These are phyloP conservation scores for Mortierella sp. DNA, from an alignment of 371 early-diverging fungal species.

Conservation along the genomic window DNA sequence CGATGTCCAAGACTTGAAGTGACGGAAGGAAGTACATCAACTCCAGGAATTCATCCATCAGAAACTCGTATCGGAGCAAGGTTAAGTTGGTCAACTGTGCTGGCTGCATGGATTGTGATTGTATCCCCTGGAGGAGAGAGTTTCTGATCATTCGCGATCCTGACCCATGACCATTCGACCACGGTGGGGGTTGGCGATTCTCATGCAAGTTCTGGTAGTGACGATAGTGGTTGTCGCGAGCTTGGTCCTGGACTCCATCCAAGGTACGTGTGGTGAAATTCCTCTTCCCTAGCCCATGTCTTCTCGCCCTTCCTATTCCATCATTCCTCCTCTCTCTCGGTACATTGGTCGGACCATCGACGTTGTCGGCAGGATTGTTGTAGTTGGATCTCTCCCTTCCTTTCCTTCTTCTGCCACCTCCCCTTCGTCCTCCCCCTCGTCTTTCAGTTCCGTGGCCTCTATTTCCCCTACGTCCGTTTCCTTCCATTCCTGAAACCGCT, in stretches of 20 bases:
- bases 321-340: not conserved
- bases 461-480: too few relatives aligned
- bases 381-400: not conserved
- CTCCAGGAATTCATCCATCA: conserved; percentile 27
- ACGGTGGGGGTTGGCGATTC: not conserved
- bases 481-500: not conserved
- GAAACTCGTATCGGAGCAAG: conserved; percentile 20
- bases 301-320: not conserved
- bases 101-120: conserved; percentile 8
- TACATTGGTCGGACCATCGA: not conserved
- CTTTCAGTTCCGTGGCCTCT: not conserved
- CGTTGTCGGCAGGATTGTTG: not conserved
- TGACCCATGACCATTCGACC: not conserved
- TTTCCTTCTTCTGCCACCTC: conserved; percentile 1
- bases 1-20: conserved; percentile 24
- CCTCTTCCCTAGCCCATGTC: not conserved
- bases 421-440: not conserved
- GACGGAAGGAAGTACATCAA: conserved; percentile 26
- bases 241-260: not conserved
- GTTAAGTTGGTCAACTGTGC: conserved; percentile 25
- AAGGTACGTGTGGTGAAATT: too few relatives aligned
- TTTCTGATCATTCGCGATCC: conserved; percentile 6
- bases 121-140: conserved; percentile 26
- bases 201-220: conserved; percentile 3
- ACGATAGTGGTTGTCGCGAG: not conserved